Base-by-base conservation (phyloP, 2,329 filamentous ascomycete genomes). In the Zasmidium angulare region DNA sequence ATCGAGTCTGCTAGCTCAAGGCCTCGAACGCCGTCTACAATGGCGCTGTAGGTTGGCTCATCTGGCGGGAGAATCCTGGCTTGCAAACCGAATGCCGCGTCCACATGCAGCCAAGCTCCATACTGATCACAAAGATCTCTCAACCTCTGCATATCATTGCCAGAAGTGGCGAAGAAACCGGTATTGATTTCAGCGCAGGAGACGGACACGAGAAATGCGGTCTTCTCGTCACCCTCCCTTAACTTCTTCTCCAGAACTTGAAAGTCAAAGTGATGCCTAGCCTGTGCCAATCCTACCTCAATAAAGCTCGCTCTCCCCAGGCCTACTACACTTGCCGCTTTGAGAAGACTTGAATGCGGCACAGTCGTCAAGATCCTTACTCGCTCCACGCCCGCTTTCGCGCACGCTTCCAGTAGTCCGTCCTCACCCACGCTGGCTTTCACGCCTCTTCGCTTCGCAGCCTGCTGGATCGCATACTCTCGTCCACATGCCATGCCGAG, bases 121-220 rank as follows among this genome's bases (percentile, higher is more conserved):
- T 93, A 86, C 64, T 81, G 78, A 66, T 95, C 87, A 47, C 90
- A 91, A 43, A 96, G 71, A 3, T 78, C 76, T 60, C 93, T 83
- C 40, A 97, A 75, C 56, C 79, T 78, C 56, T 75, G 69, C 75
- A 86, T 87, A 62, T 92, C 86, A 2, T 81, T 78, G 1, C 78
- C 84, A 1, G 76, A 75, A 29, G 81, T 89, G 24, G 90, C 88
- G 72, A 92, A 97, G 3, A 87, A 81, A 0, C 93, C 92, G 0
- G 92, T 96, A 68, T 98, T 97, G 24, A 97, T 91, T 76, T 98
- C 93, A 1, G 90, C 90, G 4, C 88, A 89, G 46, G 91, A 93
- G n/a, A 96, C 77, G 3, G 83, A 86, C 40, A 97, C 85, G 61
- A 97, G 90, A 52, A 83, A 89, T n/a, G 83, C 89, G 12, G 84